A percentile compares a stretch with the other conserved stretches of the same genome.
phyloP scores from a whole-genome alignment of 2,329 filamentous ascomycete genomes.

The Nigrospora osmanthi region DNA sequence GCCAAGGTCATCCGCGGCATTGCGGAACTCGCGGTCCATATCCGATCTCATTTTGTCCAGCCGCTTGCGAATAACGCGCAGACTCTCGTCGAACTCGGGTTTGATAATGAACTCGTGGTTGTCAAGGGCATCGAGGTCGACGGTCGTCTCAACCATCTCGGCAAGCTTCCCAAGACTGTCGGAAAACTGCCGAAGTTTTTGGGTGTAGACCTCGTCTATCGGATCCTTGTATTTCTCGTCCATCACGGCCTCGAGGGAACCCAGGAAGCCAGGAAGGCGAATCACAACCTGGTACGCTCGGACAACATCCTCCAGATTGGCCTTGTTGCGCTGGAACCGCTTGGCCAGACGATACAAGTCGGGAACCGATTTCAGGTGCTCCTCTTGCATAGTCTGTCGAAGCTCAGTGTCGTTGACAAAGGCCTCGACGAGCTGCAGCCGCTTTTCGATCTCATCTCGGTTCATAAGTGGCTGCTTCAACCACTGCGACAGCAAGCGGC shows the following conservation, averaged over 20 bases:
- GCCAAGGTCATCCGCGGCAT: constrained; percentile 70
- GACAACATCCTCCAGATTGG: constrained; percentile 92
- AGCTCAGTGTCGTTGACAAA: constrained; percentile 91
- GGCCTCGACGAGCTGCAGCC: constrained; percentile 90
- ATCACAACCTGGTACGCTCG: constrained; percentile 92
- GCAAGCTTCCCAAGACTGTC: constrained; percentile 78
- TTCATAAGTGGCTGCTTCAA: constrained; percentile 96
- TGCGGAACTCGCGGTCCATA: constrained; percentile 75
- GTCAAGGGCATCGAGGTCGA: constrained; percentile 90
- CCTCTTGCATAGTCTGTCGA: constrained; percentile 92
- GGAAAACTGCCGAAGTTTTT: constrained; percentile 68
- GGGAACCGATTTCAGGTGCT: constrained; percentile 85
- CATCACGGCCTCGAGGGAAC: constrained; percentile 86
- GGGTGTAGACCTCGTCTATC: constrained; percentile 79
- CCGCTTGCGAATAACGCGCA: constrained; percentile 83
- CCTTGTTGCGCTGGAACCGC: constrained; percentile 85
- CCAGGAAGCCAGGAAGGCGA: constrained; percentile 81
- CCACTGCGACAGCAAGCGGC: constrained; percentile 87
- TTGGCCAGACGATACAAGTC: constrained; percentile 92
- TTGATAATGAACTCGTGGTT: constrained; percentile 99
- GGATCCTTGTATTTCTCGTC: constrained; percentile 88
- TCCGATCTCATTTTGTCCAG: constrained; percentile 76
- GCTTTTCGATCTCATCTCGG: constrained; percentile 76
- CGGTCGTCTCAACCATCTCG: constrained; percentile 98
- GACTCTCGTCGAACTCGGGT: constrained; percentile 86